Base-by-base conservation (phyloP, 2,329 filamentous ascomycete genomes). In the Colletotrichum somersetense region DNA sequence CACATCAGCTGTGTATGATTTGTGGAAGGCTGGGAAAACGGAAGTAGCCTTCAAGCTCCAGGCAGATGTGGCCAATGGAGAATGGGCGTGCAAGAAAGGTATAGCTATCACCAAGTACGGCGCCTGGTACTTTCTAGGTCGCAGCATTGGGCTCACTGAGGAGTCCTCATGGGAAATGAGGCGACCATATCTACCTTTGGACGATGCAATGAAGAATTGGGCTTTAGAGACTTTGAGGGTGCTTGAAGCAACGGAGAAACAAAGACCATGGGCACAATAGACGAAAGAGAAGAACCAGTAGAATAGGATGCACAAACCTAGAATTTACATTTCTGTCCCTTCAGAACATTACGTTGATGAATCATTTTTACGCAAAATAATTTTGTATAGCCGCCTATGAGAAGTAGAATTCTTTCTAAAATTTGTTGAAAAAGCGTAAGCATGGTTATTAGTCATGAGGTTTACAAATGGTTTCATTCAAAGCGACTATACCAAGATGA, bases 31-130 rank as follows among this genome's bases (percentile, higher is more conserved):
- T 0, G 83, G 83, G 0, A 77, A 79, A 66, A 59, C 79, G 1
- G 79, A 82, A 0, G 82, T 84, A 61, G 83, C 83, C 1, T 77
- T 75, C 26, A 77, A 75, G 35, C 74, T 86, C 38, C 85, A 87
- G 59, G 81, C 81, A 3, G 72, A 81, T 3, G 82, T 86, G 0
- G 84, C 85, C 1, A 81, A 84, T 59, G 85, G 85, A 0, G 85
- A 87, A 72, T 85, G 84, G 81, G 85, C 85, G 0, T 87, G 85
- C 73, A 87, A 87, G 75, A 85, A 86, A 76, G 81, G 83, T 0
- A 81, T 87, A 33, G 80, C 83, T 0, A 77, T 80, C 10, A 87
- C 85, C 0, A 87, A 87, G 74, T 87, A 82, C 65, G 85, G 82
- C 7, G 81, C 83, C 0, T 84, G 82, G 75, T 77, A 82, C 71